Base-by-base conservation (phyloP, 495 filamentous ascomycete species). In the Penicillium soppii region DNA sequence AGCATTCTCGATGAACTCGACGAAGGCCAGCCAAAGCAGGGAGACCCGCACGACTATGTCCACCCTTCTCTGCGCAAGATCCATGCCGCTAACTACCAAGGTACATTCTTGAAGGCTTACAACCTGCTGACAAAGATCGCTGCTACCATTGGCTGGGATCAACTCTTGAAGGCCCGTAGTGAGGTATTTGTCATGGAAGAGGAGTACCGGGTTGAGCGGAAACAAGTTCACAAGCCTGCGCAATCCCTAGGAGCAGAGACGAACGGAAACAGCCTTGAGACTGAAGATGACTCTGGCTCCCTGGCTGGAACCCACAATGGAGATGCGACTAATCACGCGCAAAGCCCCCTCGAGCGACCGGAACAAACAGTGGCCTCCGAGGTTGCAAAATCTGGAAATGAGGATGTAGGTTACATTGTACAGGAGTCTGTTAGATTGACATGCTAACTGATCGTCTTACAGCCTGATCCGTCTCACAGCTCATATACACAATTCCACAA, bases 161-260 rank as follows among this genome's bases (percentile, higher is more conserved):
- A 96, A 59, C 78, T 98, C 12, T 77, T 98, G 21, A 92, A 88
- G 63, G 91, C 91, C 56, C 81, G 94, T 43, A 97, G 92, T 70
- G 90, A 92, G 51, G 94, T 97, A 5, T 98, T 98, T 58, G 95
- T 98, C 23, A 98, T 98, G 94, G 94, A 98, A 62, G 94, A 98
- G 61, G 94, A 98, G 66, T 98, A 98, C 57, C 83, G 95, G 13
- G 86, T 82, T 45, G 94, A 98, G 70, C 92, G 90, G 56, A 87
- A 94, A 52, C 84, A 86, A 47, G 68, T 74, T 12, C 65, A 74
- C n/a, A 75, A 80, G 42, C 63, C 72, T 35, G 73, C 74, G 13
- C 65, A 76, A 3, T 63, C 76, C 23, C 83, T 82, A 39, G 79
- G 47, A n/a, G 47, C 56, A 2, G 69, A 72, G 46, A 63, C 50